These are phyloP conservation scores for Nidularia sp. DNA, from an alignment of 768 basidiomycete genomes.

Conservation along the genomic window DNA sequence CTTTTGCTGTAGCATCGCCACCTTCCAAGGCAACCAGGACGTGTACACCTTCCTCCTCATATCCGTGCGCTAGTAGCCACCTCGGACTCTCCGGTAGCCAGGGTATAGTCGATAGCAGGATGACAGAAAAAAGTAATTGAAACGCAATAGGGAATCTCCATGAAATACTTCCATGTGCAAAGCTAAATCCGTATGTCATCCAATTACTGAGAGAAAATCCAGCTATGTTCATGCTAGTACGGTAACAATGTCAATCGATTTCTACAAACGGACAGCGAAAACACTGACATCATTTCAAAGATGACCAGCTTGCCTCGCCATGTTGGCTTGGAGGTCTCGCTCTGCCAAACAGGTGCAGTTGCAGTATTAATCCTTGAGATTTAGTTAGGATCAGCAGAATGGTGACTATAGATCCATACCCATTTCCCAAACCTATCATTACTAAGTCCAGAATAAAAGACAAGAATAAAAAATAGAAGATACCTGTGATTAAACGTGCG, in stretches of 20 bases:
- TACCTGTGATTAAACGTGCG: constrained; percentile 42
- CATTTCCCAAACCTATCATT: constrained; percentile 18
- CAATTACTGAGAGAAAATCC: constrained; percentile 49
- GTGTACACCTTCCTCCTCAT: constrained; percentile 32
- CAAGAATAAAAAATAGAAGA: not conserved
- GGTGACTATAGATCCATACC: too few relatives aligned
- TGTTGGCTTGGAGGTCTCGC: constrained; percentile 44
- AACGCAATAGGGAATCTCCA: constrained; percentile 52
- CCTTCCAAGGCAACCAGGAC: constrained; percentile 43
- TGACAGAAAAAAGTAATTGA: constrained; percentile 41
- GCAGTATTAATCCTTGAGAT: constrained; percentile 38
- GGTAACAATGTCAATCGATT: not conserved
- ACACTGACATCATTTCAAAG: constrained; percentile 42
- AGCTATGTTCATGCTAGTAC: constrained; percentile 42
- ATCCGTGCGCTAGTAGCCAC: constrained; percentile 45
- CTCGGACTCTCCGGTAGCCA: constrained; percentile 48
- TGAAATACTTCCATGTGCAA: constrained; percentile 33
- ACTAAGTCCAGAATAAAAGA: constrained; percentile 27
- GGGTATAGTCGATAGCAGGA: constrained; percentile 39
- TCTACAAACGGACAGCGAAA: not conserved
- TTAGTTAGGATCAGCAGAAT: not conserved
- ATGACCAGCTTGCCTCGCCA: constrained; percentile 46
- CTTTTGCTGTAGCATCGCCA: constrained; percentile 23
- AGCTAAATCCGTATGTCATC: constrained; percentile 52
- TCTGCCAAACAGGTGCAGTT: constrained; percentile 49